Evolutionary conservation across 2,329 filamentous ascomycete genomes (phyloP).

Genomic region (Colletotrichum magnum): DNA sequence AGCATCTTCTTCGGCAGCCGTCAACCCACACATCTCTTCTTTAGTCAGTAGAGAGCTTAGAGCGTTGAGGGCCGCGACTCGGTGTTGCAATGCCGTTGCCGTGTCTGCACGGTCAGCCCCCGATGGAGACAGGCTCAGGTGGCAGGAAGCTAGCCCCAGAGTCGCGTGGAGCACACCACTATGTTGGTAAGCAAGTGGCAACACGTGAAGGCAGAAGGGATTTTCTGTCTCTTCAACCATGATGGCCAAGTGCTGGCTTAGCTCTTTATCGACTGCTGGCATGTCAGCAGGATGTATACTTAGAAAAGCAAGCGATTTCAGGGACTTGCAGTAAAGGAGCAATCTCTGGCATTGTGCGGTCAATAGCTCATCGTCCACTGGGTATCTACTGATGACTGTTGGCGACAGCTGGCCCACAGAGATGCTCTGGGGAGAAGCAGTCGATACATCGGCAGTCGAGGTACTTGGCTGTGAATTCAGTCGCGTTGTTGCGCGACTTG

Average conservation of each 20-base stretch:
- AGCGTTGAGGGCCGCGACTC: conserved; percentile 43
- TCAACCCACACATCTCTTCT: conserved; percentile 40
- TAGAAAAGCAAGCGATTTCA: no score
- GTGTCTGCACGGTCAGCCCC: conserved; percentile 31
- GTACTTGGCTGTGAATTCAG: background rate
- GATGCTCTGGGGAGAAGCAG: background rate
- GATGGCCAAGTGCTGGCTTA: conserved; percentile 44
- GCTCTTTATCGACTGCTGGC: conserved; percentile 41
- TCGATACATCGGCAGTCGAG: background rate
- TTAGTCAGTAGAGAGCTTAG: conserved; percentile 43
- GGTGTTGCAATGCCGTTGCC: conserved; percentile 42
- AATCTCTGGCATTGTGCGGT: background rate
- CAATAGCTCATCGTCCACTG: background rate
- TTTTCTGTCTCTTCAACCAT: conserved; percentile 42
- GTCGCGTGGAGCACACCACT: conserved; percentile 47
- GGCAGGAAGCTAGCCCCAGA: conserved; percentile 46
- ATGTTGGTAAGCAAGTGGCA: conserved; percentile 45
- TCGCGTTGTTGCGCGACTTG: background rate
- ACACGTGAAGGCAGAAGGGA: conserved; percentile 43
- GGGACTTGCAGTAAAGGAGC: conserved; percentile 20
- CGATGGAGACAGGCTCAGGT: conserved; percentile 42
- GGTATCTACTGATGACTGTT: background rate
- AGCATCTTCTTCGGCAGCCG: conserved; percentile 42
- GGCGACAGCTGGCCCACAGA: conserved; percentile 17
- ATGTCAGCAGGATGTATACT: background rate